Conservation (phyloP, 169 alveolate species). For the Cryptosporidium sp. region DNA sequence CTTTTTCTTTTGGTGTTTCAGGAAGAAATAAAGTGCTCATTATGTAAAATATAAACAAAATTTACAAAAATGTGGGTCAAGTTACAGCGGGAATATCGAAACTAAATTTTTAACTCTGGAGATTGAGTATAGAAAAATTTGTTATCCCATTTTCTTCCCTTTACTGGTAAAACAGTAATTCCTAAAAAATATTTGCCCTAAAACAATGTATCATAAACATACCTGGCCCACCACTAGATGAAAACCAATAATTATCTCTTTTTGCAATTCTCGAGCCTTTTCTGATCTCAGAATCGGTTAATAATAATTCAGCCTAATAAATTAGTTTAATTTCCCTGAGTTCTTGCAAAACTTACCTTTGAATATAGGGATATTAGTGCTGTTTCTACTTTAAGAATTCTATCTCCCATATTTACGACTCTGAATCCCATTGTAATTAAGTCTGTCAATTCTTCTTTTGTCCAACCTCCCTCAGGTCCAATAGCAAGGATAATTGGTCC, state of each 20-base stretch:
- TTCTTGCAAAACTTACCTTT: constrained; percentile 14
- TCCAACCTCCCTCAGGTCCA: constrained; percentile 87
- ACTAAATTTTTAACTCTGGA: not conserved
- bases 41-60: not conserved
- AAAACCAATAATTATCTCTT: constrained; percentile 48
- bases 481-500: constrained; percentile 84
- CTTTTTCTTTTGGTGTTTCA: constrained; percentile 16
- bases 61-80: not conserved
- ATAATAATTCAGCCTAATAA: constrained; percentile 42
- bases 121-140: constrained; percentile 20
- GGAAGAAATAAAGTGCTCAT: constrained; percentile 19
- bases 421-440: constrained; percentile 29
- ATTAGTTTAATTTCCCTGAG: not conserved
- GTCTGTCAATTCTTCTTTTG: constrained; percentile 78
- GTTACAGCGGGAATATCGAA: constrained; percentile 1
- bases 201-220: not conserved
- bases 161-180: constrained; percentile 26
- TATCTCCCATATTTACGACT: constrained; percentile 31
- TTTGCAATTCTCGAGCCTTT: constrained; percentile 4
- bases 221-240: constrained; percentile 39
- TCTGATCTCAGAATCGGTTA: constrained; percentile 41
- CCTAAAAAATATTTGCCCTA: not conserved
- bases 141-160: constrained; percentile 51
- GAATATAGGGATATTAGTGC: constrained; percentile 57
- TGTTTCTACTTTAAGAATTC: constrained; percentile 55